A percentile compares a stretch with the other conserved stretches of the same genome.
Evolutionary conservation across 1,284 basidiomycete species (phyloP).

Genomic region (Stygiomarasmius scandens): DNA sequence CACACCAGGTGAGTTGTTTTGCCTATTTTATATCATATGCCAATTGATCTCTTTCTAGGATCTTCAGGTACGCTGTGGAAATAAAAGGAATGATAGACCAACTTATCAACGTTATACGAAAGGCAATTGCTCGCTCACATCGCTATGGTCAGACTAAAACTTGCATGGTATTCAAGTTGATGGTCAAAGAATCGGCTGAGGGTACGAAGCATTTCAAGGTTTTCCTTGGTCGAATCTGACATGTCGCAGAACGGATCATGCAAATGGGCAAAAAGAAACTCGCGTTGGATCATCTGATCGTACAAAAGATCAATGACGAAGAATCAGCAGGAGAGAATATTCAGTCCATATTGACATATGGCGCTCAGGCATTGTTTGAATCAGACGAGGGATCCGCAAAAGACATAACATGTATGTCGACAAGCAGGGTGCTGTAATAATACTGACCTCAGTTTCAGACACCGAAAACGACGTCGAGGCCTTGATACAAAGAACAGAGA

Average conservation of each 20-base stretch:
- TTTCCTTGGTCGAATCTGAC: background rate
- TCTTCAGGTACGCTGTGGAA: constrained; percentile 55
- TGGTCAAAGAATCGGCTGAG: constrained; percentile 89
- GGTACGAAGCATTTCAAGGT: constrained; percentile 43
- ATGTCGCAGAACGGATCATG: constrained; percentile 75
- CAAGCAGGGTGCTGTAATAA: constrained; percentile 4
- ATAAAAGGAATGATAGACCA: constrained; percentile 1
- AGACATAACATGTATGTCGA: constrained; percentile 71
- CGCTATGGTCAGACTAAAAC: constrained; percentile 82
- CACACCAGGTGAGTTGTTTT: constrained; percentile 70
- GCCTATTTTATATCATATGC: background rate
- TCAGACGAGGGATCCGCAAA: constrained; percentile 49
- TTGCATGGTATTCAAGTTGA: constrained; percentile 88
- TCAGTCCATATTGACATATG: constrained; percentile 81
- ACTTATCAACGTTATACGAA: background rate
- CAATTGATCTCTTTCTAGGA: constrained; percentile 43
- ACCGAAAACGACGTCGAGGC: constrained; percentile 79
- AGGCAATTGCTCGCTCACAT: constrained; percentile 91
- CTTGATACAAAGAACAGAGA: constrained; percentile 82
- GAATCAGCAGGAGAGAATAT: constrained; percentile 75
- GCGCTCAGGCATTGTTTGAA: constrained; percentile 81
- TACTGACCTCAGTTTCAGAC: constrained; percentile 48
- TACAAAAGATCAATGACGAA: constrained; percentile 88
- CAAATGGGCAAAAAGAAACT: constrained; percentile 90
- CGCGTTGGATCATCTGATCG: constrained; percentile 88